Evolutionary conservation across 2,329 filamentous ascomycete genomes (phyloP), one percentile per base, ranked within the genome.

Genomic region (Aspergillus ochraceus): DNA sequence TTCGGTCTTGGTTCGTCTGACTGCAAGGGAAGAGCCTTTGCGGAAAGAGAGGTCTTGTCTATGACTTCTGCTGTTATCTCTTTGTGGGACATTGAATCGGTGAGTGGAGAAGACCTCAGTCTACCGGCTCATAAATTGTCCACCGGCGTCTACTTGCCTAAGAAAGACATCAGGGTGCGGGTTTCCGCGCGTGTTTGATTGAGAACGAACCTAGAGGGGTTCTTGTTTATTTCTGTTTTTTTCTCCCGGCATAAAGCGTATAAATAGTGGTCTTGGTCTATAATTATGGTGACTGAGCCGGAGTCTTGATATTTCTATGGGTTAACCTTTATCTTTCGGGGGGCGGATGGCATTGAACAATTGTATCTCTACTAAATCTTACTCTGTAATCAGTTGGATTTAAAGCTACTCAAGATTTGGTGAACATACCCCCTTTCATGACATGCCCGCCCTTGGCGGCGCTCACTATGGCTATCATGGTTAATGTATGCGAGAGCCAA

Each of bases 61-160:
- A 80, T 84, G 49, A 77, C 79, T 1, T 83, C 84, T 17, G 78
- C 80, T 1, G 78, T 87, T 22, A 67, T 87, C 20, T 74, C 78
- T 6, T 77, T 84, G 66, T 88, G 84, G 84, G 81, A 87, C 49
- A 80, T 87, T 59, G 74, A 82, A 56, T 77, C 82, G 0, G 76
- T 73, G 0, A 71, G 70, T 52, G 77, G 77, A 17, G 74, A 73
- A 6, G 74, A 71, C 0, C 86, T 85, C 80, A 75, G 75, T 19
- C 75, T 87, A 49, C 86, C 86, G 0, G 74, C 71, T 46, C 78
- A 79, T 67, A 77, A 69, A 66, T 79, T 77, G 63, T 81, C 80
- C 6, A 80, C 77, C 55, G 80, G 78, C 2, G 78, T 84, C 14
- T 82, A 80, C 65, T 74, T 79, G 58, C 85, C 85, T 10, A 77